These are phyloP conservation scores for Phlyctochytrium arcticum DNA, from an alignment of 192 early-diverging fungal genomes.

Conservation along the genomic window DNA sequence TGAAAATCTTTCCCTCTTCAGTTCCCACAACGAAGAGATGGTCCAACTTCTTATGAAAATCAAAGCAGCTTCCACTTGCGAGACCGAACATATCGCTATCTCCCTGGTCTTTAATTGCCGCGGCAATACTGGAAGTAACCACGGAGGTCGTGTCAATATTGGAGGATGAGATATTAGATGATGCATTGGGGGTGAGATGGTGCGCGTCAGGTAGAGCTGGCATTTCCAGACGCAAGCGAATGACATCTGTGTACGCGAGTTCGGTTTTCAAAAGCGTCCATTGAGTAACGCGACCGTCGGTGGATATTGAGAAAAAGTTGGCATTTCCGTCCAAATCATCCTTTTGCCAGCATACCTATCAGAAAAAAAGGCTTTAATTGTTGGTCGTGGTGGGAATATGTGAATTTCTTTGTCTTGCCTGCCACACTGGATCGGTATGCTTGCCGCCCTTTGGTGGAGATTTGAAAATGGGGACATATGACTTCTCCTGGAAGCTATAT, in stretches of 20 bases:
- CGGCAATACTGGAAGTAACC: no score
- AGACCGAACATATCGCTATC: constrained; percentile 48
- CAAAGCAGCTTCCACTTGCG: constrained; percentile 59
- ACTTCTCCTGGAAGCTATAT: constrained; percentile 56
- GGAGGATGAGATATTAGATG: background rate
- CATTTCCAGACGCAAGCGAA: no score
- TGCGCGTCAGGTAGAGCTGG: no score
- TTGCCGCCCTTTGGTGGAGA: constrained; percentile 40
- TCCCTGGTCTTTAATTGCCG: no score
- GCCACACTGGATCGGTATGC: constrained; percentile 65
- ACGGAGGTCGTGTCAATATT: no score
- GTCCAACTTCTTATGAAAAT: constrained; percentile 55
- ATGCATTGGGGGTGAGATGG: no score
- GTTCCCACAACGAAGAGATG: constrained; percentile 63
- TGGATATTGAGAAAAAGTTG: constrained; percentile 59
- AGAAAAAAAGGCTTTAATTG: background rate
- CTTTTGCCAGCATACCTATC: constrained; percentile 56
- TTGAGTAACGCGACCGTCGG: constrained; percentile 55
- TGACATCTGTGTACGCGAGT: constrained; percentile 43
- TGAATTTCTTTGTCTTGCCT: constrained; percentile 26
- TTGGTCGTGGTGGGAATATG: background rate
- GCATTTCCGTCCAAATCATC: constrained; percentile 62
- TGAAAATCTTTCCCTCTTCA: constrained; percentile 59
- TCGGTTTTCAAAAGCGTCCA: constrained; percentile 63
- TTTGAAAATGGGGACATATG: constrained; percentile 47